Percentiles rank a stretch among this genome's conserved stretches.
Evolutionary conservation across 169 alveolate species (phyloP).

Genomic region (Cryptosporidium andersoni): DNA sequence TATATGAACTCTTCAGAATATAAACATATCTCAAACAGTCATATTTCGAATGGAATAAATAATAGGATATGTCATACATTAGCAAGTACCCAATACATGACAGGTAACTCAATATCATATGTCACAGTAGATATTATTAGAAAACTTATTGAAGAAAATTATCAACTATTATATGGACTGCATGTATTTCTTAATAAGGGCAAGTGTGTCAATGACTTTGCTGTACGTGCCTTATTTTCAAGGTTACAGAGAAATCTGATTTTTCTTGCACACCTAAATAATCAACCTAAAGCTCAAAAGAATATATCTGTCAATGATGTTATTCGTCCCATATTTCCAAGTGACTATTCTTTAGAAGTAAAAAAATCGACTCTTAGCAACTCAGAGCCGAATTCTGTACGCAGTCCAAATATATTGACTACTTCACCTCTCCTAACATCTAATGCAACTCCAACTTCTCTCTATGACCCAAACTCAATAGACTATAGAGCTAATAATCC

Average conservation of each 20-base stretch:
- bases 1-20: too few species aligned
- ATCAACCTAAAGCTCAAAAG: constrained; percentile 62
- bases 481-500: constrained; percentile 19
- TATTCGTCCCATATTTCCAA: constrained; percentile 23
- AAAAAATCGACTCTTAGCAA: constrained; percentile 1
- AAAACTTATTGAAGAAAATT: constrained; percentile 28
- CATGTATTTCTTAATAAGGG: constrained; percentile 11
- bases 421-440: constrained; percentile 26
- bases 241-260: constrained; percentile 50
- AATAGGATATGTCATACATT: too few species aligned
- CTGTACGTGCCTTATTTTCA: constrained; percentile 14
- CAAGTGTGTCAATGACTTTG: not conserved
- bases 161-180: constrained; percentile 33
- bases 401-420: constrained; percentile 13
- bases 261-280: constrained; percentile 43
- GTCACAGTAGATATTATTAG: constrained; percentile 18
- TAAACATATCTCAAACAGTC: too few species aligned
- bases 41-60: too few species aligned
- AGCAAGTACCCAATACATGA: too few species aligned
- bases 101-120: not conserved
- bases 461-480: constrained; percentile 10
- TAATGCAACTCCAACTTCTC: constrained; percentile 8
- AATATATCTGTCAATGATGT: constrained; percentile 16
- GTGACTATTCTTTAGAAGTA: constrained; percentile 44
- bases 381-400: not conserved